A percentile compares a stretch with the other conserved stretches of the same genome.
These are phyloP conservation scores for Tuber calosporum DNA, from an alignment of 495 filamentous ascomycete species.

Conservation along the genomic window DNA sequence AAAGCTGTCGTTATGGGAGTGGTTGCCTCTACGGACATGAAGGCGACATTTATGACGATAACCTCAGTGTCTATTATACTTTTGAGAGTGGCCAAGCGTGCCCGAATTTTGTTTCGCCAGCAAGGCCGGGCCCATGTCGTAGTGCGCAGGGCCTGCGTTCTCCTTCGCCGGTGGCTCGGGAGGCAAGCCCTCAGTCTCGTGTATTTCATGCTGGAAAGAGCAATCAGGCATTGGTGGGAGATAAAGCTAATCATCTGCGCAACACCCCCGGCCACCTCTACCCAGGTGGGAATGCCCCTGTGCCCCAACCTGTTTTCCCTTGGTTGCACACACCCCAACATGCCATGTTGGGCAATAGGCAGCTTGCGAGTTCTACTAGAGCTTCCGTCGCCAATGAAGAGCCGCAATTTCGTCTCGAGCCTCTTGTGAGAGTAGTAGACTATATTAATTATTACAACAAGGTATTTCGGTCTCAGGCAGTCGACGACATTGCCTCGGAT, in stretches of 20 bases:
- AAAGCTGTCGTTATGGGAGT: background rate
- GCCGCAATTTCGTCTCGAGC: background rate
- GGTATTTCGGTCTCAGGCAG: background rate
- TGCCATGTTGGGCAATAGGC: background rate
- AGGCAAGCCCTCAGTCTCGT: background rate
- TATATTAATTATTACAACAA: background rate
- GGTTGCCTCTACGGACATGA: background rate
- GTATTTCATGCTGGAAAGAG: background rate
- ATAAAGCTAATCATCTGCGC: fast-evolving
- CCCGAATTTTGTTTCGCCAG: background rate
- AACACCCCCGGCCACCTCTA: background rate
- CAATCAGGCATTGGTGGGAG: background rate
- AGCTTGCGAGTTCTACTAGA: background rate
- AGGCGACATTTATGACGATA: background rate
- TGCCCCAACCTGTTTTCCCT: background rate
- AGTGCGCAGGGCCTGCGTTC: background rate
- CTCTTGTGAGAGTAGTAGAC: background rate
- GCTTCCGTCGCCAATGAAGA: background rate
- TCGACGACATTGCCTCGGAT: background rate
- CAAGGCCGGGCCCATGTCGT: background rate
- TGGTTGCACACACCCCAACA: background rate
- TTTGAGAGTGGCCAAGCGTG: background rate
- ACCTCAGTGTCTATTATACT: background rate
- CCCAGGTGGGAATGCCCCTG: background rate
- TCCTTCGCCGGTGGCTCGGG: background rate